phyloP scores from a whole-genome alignment of 257 asterid species.

The Cynanchum wilfordii region DNA sequence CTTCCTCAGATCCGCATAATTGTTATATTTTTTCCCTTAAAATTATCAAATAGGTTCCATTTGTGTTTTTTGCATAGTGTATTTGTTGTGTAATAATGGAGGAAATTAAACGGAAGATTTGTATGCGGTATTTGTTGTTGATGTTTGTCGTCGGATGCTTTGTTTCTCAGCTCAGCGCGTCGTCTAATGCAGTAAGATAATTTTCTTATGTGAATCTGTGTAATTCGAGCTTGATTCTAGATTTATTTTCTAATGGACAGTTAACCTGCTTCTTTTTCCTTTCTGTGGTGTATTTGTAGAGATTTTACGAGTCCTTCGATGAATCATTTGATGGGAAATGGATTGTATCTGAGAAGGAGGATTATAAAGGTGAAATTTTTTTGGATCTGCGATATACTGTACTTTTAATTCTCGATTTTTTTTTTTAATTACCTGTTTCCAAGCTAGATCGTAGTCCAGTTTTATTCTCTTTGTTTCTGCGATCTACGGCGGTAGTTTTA shows the following conservation, averaged over 20 bases:
- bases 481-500: background rate
- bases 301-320: slow-evolving; percentile 78
- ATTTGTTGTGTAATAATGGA: slow-evolving; percentile 32
- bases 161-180: slow-evolving; percentile 59
- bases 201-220: background rate
- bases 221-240: slow-evolving; percentile 1
- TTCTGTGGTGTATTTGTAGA: slow-evolving; percentile 35
- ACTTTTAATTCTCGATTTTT: background rate
- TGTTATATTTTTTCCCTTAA: background rate
- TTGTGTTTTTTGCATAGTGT: background rate
- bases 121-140: slow-evolving; percentile 43
- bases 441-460: background rate
- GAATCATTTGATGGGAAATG: slow-evolving; percentile 75
- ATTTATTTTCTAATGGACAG: slow-evolving; percentile 10
- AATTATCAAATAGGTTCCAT: background rate
- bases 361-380: slow-evolving; percentile 49
- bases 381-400: slow-evolving; percentile 15
- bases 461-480: background rate
- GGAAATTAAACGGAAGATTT: slow-evolving; percentile 45
- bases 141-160: slow-evolving; percentile 46
- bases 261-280: background rate
- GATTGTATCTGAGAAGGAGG: slow-evolving; percentile 69
- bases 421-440: background rate
- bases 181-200: slow-evolving; percentile 57
- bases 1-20: background rate